phyloP scores from a whole-genome alignment of 1,284 basidiomycete species.

The Phylloboletellus chloephorus region DNA sequence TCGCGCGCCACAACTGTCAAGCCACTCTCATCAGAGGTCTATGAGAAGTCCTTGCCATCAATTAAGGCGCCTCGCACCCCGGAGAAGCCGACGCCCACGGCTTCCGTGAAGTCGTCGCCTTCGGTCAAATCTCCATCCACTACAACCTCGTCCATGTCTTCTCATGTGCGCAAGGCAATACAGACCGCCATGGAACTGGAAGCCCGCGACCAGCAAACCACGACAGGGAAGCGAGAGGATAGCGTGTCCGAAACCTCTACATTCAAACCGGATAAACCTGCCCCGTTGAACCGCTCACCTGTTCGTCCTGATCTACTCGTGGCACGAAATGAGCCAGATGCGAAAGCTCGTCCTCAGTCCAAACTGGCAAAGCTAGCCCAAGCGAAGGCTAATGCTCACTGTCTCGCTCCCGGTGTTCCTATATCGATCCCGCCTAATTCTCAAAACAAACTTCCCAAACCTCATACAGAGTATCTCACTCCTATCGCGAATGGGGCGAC shows the following conservation, averaged over 20 bases:
- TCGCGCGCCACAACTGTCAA: slow-evolving; percentile 19
- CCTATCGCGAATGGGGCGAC: slow-evolving; percentile 71
- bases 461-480: slow-evolving; percentile 61
- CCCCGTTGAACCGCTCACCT: slow-evolving; percentile 3
- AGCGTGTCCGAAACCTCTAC: slow-evolving; percentile 25
- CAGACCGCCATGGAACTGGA: slow-evolving; percentile 47
- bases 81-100: slow-evolving; percentile 10
- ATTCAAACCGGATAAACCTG: slow-evolving; percentile 12
- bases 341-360: slow-evolving; percentile 44
- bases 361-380: slow-evolving; percentile 68
- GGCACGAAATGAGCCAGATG: slow-evolving; percentile 14
- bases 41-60: slow-evolving; percentile 13
- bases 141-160: slow-evolving; percentile 46
- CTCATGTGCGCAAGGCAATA: slow-evolving; percentile 57
- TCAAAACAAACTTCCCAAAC: slow-evolving; percentile 34
- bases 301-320: slow-evolving; percentile 10
- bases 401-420: slow-evolving; percentile 35
- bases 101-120: slow-evolving; percentile 21
- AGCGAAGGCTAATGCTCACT: slow-evolving; percentile 44
- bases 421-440: slow-evolving; percentile 23
- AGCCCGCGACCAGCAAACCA: slow-evolving; percentile 25
- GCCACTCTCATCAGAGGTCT: slow-evolving; percentile 16
- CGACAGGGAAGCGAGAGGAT: slow-evolving; percentile 11
- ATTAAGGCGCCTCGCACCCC: slow-evolving; percentile 13
- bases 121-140: slow-evolving; percentile 26